Evolutionary conservation across 169 alveolate genomes (phyloP).

Genomic region (Eimeria maxima): DNA sequence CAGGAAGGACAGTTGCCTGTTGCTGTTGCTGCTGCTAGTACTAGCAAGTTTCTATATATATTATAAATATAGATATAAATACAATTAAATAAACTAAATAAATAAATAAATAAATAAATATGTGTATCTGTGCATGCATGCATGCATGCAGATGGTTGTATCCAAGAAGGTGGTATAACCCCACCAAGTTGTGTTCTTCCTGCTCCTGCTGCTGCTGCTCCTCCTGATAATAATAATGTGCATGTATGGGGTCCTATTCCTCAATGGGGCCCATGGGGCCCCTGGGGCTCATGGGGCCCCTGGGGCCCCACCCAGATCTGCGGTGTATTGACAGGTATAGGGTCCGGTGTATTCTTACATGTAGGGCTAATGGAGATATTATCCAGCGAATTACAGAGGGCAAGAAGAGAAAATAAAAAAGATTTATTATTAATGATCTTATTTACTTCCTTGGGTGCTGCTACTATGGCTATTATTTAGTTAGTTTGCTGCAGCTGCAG

Average conservation of each 20-base stretch:
- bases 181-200: no score
- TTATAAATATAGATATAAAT: neutral
- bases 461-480: constrained; percentile 2
- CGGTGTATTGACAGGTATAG: constrained; percentile 69
- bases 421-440: constrained; percentile 32
- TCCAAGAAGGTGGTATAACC: no score
- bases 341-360: constrained; percentile 75
- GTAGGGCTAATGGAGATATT: constrained; percentile 70
- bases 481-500: no score
- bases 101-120: neutral
- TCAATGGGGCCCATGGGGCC: no score
- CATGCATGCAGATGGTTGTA: neutral
- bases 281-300: no score
- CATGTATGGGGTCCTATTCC: no score
- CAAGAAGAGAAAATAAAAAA: constrained; percentile 30
- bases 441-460: constrained; percentile 33
- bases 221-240: constrained; percentile 26
- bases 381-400: constrained; percentile 70
- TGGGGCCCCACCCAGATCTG: no score
- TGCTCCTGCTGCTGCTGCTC: neutral
- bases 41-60: no score
- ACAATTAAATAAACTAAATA: neutral
- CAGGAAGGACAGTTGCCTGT: no score
- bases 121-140: no score
- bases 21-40: neutral